Conservation (phyloP, 2,329 filamentous ascomycete species). For the Exophiala lecanii-corni region DNA sequence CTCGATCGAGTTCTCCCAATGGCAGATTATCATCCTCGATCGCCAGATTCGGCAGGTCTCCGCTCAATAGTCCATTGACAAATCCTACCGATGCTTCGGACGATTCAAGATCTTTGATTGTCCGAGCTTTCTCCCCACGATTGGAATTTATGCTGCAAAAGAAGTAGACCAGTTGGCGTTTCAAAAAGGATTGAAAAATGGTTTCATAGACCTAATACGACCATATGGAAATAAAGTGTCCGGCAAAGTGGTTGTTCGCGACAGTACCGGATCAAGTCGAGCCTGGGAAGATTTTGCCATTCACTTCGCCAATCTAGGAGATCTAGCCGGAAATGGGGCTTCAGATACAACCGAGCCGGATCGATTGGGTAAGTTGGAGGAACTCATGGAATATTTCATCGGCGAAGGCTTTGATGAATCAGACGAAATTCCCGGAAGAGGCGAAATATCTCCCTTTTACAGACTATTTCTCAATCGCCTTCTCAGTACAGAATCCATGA, state of each 20-base stretch:
- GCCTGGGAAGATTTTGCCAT: constrained; percentile 87
- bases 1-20: constrained; percentile 63
- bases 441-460: constrained; percentile 69
- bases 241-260: constrained; percentile 83
- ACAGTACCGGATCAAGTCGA: constrained; percentile 79
- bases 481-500: constrained; percentile 71
- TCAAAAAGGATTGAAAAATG: constrained; percentile 78
- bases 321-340: constrained; percentile 13
- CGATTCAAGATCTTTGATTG: constrained; percentile 61
- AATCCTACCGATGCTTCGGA: constrained; percentile 50
- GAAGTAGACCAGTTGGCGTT: constrained; percentile 77
- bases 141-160: constrained; percentile 78
- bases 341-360: constrained; percentile 6
- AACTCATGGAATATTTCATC: constrained; percentile 24
- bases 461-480: constrained; percentile 77
- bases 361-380: constrained; percentile 23
- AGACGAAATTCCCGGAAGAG: constrained; percentile 10
- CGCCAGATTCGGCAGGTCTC: constrained; percentile 43
- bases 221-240: constrained; percentile 86
- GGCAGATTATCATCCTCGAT: constrained; percentile 56
- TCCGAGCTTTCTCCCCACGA: constrained; percentile 80
- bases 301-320: constrained; percentile 71
- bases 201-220: constrained; percentile 77
- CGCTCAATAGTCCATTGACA: constrained; percentile 45
- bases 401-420: constrained; percentile 19